These are phyloP conservation scores for Hanseniaspora singularis DNA, from an alignment of 805 yeast species.

Conservation along the genomic window DNA sequence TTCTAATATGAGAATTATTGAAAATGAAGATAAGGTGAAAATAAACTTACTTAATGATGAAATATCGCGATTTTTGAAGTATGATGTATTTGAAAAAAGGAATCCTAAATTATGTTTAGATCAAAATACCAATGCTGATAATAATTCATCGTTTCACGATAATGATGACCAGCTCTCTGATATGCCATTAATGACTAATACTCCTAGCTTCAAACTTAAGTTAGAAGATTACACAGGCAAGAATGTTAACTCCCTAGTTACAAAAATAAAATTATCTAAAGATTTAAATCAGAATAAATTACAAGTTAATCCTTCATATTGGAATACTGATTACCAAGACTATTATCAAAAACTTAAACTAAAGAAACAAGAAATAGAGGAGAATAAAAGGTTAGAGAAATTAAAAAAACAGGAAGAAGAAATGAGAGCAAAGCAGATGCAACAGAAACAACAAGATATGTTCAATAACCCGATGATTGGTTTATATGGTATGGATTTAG, in stretches of 20 bases:
- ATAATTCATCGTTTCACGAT: not conserved
- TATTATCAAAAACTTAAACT: not conserved
- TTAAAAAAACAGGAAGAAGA: slow-evolving; percentile 17
- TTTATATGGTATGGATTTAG: slow-evolving; percentile 13
- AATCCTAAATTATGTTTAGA: no score
- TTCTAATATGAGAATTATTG: not conserved
- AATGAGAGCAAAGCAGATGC: slow-evolving; percentile 17
- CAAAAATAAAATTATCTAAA: not conserved
- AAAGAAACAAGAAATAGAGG: not conserved
- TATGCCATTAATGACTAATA: no score
- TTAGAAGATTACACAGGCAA: no score
- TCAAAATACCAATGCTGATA: no score
- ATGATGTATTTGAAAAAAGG: not conserved
- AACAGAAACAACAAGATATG: slow-evolving; percentile 14
- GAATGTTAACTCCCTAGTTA: not conserved
- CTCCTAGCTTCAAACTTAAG: no score
- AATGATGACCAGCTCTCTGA: no score
- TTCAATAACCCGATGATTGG: slow-evolving; percentile 5
- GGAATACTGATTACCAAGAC: slow-evolving; percentile 49
- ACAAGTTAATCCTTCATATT: slow-evolving; percentile 62
- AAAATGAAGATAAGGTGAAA: not conserved
- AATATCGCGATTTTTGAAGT: not conserved
- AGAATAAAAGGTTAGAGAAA: slow-evolving; percentile 14
- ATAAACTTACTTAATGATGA: not conserved
- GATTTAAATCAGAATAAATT: no score